These are phyloP conservation scores for Phytophthora multivora DNA, from an alignment of 352 stramenopile genomes.

Conservation along the genomic window DNA sequence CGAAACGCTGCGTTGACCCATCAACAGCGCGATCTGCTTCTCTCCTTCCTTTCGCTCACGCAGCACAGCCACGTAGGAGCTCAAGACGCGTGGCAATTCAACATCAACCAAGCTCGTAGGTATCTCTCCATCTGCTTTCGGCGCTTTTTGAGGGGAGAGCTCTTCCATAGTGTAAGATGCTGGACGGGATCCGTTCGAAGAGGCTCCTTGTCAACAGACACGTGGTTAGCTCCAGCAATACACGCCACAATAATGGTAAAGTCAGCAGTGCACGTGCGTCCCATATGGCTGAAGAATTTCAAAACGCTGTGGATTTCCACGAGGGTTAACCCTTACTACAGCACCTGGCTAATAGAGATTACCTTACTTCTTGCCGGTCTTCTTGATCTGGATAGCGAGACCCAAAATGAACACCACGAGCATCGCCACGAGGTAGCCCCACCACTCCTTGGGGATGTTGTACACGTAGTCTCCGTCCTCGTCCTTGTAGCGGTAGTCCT, in stretches of 20 bases:
- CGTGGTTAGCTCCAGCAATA: constrained; percentile 1
- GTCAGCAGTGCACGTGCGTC: background rate
- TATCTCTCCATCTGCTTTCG: constrained; percentile 17
- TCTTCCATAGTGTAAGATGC: background rate
- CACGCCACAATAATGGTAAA: constrained; percentile 3
- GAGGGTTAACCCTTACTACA: background rate
- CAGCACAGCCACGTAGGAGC: constrained; percentile 15
- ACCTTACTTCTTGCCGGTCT: constrained; percentile 48
- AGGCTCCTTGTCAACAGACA: constrained; percentile 7
- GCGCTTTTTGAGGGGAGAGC: background rate
- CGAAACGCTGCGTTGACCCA: constrained; percentile 25
- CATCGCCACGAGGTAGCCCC: constrained; percentile 52
- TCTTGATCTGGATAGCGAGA: constrained; percentile 61
- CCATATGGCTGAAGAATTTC: constrained; percentile 3
- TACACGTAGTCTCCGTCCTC: constrained; percentile 44
- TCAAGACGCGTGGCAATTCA: constrained; percentile 11
- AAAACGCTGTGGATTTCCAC: background rate
- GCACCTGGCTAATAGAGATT: constrained; percentile 12
- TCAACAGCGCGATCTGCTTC: constrained; percentile 16
- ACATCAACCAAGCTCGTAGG: background rate
- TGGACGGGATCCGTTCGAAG: constrained; percentile 6
- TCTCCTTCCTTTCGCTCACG: constrained; percentile 5
- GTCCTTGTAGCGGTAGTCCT: constrained; percentile 43
- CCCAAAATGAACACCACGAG: constrained; percentile 49
- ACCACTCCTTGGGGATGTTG: constrained; percentile 57